Percentiles rank a stretch among this genome's conserved stretches.
These are phyloP conservation scores for Blastobotrys indianensis DNA, from an alignment of 1,139 yeast genomes.

Conservation along the genomic window DNA sequence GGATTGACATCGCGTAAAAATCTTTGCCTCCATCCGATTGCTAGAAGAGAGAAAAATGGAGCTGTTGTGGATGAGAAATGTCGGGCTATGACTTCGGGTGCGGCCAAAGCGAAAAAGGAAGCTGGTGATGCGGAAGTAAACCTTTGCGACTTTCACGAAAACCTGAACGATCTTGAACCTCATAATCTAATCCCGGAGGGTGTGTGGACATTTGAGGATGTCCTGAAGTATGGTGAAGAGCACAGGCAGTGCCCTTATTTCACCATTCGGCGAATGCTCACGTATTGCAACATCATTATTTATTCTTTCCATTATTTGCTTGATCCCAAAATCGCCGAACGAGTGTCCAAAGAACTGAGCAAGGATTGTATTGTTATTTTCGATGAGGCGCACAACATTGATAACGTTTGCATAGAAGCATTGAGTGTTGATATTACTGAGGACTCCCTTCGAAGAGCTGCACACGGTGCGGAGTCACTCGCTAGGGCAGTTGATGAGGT, in stretches of 20 bases:
- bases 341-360: constrained; percentile 87
- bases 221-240: constrained; percentile 68
- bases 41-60: constrained; percentile 87
- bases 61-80: constrained; percentile 92
- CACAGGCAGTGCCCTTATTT: constrained; percentile 91
- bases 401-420: constrained; percentile 96
- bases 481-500: constrained; percentile 75
- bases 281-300: constrained; percentile 88
- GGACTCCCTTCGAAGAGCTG: constrained; percentile 73
- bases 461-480: constrained; percentile 74
- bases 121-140: constrained; percentile 54
- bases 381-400: constrained; percentile 98
- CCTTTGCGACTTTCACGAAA: constrained; percentile 84
- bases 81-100: constrained; percentile 89
- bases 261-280: constrained; percentile 96
- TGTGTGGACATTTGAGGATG: constrained; percentile 85
- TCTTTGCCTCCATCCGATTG: constrained; percentile 83
- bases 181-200: constrained; percentile 87
- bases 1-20: constrained; percentile 94
- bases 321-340: constrained; percentile 94
- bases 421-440: constrained; percentile 80
- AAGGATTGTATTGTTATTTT: constrained; percentile 91
- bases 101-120: constrained; percentile 62
- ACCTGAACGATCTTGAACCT: constrained; percentile 76
- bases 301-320: constrained; percentile 92